Evolutionary conservation across 1,284 basidiomycete genomes (phyloP).

Genomic region (Cryptococcus deneoformans): DNA sequence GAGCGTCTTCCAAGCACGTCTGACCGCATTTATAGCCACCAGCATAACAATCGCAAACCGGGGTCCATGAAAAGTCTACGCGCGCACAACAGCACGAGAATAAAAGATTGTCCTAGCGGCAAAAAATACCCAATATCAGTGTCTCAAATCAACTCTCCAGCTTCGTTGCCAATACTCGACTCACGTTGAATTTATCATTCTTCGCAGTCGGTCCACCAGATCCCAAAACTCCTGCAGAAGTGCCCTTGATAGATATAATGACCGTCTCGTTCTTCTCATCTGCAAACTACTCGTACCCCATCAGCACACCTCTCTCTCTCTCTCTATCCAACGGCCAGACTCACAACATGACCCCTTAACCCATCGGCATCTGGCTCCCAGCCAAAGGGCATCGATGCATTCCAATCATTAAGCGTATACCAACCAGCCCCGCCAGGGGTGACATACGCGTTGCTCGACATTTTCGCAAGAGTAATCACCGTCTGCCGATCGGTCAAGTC

Average conservation of each 20-base stretch:
- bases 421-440: conserved; percentile 61
- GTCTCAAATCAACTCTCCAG: too few species aligned
- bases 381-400: conserved; percentile 72
- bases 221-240: conserved; percentile 74
- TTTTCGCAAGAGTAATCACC: conserved; percentile 81
- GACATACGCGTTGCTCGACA: conserved; percentile 89
- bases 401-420: conserved; percentile 72
- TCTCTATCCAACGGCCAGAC: neutral
- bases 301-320: neutral
- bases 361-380: conserved; percentile 88
- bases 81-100: conserved; percentile 98
- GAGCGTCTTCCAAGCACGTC: conserved; percentile 72
- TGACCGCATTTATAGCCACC: conserved; percentile 80
- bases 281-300: conserved; percentile 57
- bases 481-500: conserved; percentile 72
- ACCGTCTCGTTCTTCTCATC: conserved; percentile 80
- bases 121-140: conserved; percentile 37
- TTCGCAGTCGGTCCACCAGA: conserved; percentile 78
- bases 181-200: conserved; percentile 84
- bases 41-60: conserved; percentile 89
- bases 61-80: conserved; percentile 86
- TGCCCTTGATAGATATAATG: conserved; percentile 91
- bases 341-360: conserved; percentile 77
- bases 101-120: conserved; percentile 73
- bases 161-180: conserved; percentile 8